Evolutionary conservation across 805 yeast genomes (phyloP).

Genomic region (Saccharomycopsis olivae): DNA sequence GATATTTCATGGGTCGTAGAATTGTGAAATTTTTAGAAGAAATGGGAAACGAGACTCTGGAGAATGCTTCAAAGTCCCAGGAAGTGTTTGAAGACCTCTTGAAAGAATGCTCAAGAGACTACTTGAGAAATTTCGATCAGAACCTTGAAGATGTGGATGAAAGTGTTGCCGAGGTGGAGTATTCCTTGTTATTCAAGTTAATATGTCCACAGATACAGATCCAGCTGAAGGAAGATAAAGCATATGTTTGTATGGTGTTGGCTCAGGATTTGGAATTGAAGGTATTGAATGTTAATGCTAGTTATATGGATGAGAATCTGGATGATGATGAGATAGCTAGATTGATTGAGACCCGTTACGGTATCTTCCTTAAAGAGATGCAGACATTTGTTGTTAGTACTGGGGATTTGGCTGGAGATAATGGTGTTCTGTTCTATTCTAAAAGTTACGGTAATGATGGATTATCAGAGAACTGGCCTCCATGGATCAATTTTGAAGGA

Average conservation of each 20-base stretch:
- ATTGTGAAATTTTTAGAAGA: constrained; percentile 41
- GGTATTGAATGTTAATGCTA: constrained; percentile 33
- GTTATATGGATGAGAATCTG: constrained; percentile 30
- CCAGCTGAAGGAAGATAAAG: constrained; percentile 34
- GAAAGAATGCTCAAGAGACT: not conserved
- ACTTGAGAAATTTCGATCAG: constrained; percentile 35
- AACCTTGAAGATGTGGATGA: constrained; percentile 33
- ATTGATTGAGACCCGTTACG: constrained; percentile 45
- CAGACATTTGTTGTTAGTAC: constrained; percentile 42
- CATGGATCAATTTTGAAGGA: constrained; percentile 53
- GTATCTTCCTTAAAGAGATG: constrained; percentile 44
- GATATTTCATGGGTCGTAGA: constrained; percentile 36
- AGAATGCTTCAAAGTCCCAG: not conserved
- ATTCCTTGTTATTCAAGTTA: constrained; percentile 42
- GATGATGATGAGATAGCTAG: constrained; percentile 26
- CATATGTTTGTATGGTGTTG: constrained; percentile 37
- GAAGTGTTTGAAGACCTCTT: not conserved
- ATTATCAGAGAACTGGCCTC: constrained; percentile 43
- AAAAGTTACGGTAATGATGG: constrained; percentile 24
- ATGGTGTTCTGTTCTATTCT: constrained; percentile 25
- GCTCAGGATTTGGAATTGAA: constrained; percentile 52
- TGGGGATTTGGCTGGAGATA: constrained; percentile 25
- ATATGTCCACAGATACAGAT: constrained; percentile 56
- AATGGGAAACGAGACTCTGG: constrained; percentile 21
- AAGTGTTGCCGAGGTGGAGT: constrained; percentile 32